Evolutionary conservation across 2,329 filamentous ascomycete species (phyloP).

Genomic region (Endothia cerciana): DNA sequence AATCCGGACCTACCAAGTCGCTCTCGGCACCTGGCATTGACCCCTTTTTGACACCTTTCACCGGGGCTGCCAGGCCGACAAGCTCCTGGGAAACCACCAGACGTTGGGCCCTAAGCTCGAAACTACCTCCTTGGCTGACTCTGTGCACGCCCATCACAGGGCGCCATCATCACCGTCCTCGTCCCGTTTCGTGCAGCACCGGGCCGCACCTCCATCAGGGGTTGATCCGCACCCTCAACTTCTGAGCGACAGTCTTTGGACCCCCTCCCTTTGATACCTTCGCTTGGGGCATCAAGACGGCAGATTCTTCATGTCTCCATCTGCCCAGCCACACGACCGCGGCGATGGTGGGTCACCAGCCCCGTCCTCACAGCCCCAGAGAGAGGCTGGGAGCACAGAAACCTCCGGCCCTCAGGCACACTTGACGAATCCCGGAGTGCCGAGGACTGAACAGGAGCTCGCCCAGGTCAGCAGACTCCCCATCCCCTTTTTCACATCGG

Average conservation of each 20-base stretch:
- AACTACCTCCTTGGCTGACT: neutral
- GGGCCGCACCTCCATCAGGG: neutral
- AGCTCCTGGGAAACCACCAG: neutral
- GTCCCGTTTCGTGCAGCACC: slow-evolving; percentile 4
- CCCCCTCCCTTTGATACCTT: neutral
- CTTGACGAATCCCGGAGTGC: slow-evolving; percentile 6
- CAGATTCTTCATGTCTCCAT: slow-evolving; percentile 9
- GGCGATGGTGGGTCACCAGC: slow-evolving; percentile 7
- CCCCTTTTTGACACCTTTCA: neutral
- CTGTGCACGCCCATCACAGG: neutral
- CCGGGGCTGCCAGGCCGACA: neutral
- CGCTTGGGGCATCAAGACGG: neutral
- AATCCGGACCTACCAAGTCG: neutral
- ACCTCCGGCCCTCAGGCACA: slow-evolving; percentile 3
- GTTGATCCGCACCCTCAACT: neutral
- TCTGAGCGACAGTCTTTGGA: neutral
- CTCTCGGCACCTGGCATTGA: neutral
- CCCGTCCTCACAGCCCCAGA: slow-evolving; percentile 7
- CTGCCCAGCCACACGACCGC: slow-evolving; percentile 20
- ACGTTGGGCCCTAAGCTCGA: neutral
- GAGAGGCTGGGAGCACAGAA: slow-evolving; percentile 7
- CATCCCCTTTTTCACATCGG: neutral
- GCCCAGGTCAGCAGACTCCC: slow-evolving; percentile 22
- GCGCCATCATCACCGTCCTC: neutral
- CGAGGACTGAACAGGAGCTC: slow-evolving; percentile 25